Evolutionary conservation across 257 asterid genomes (phyloP).

Genomic region (Fraxinus pennsylvanica): DNA sequence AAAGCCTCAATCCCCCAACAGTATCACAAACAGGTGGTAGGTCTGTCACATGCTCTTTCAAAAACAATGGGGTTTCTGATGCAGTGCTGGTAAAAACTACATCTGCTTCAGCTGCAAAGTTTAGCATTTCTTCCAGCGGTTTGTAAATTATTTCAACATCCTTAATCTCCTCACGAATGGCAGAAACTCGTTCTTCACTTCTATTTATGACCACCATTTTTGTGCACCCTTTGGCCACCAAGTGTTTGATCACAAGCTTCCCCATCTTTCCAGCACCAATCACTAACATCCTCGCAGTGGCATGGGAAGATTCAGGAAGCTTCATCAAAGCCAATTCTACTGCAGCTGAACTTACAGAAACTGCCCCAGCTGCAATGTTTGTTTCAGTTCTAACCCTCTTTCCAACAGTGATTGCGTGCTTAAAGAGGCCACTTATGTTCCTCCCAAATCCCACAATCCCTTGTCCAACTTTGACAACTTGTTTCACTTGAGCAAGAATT

Average conservation of each 20-base stretch:
- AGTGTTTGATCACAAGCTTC: slow-evolving; percentile 93
- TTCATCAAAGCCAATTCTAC: slow-evolving; percentile 91
- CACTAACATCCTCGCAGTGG: slow-evolving; percentile 68
- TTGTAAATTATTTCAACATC: slow-evolving; percentile 69
- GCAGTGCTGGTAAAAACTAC: slow-evolving; percentile 86
- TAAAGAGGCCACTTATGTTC: slow-evolving; percentile 90
- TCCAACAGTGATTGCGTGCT: slow-evolving; percentile 92
- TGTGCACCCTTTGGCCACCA: slow-evolving; percentile 87
- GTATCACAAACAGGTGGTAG: slow-evolving; percentile 52
- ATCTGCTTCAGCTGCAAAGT: slow-evolving; percentile 74
- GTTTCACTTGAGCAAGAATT: slow-evolving; percentile 92
- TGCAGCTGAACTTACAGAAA: slow-evolving; percentile 95
- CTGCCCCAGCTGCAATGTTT: slow-evolving; percentile 92
- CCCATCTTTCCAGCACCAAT: slow-evolving; percentile 99
- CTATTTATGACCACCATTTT: slow-evolving; percentile 86
- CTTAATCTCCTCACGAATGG: slow-evolving; percentile 73
- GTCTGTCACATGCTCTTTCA: slow-evolving; percentile 57
- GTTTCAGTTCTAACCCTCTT: slow-evolving; percentile 93
- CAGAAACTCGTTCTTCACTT: slow-evolving; percentile 68
- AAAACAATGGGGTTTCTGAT: slow-evolving; percentile 67
- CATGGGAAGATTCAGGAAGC: slow-evolving; percentile 68
- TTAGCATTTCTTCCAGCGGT: slow-evolving; percentile 65
- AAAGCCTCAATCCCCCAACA: slow-evolving; percentile 66
- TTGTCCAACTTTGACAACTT: slow-evolving; percentile 92
- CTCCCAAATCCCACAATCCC: slow-evolving; percentile 87